A percentile compares a stretch with the other conserved stretches of the same genome.
Conservation (phyloP, 345 rosid genomes). For the Dipteronia sinensis region DNA sequence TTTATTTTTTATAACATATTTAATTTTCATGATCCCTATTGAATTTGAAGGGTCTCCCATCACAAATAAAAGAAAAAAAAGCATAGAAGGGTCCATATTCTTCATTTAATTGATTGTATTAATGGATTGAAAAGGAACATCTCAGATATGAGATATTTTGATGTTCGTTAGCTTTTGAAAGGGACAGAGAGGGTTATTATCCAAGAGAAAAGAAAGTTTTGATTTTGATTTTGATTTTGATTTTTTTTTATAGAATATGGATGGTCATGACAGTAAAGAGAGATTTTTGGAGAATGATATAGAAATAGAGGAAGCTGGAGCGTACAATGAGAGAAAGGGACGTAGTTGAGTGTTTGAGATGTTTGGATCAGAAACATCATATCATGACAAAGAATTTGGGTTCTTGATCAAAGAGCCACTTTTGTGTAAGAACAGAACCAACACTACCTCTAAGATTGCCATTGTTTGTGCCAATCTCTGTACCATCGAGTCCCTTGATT, state of each 20-base stretch:
- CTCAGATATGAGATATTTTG: too few species aligned
- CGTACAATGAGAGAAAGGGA: constrained; percentile 1
- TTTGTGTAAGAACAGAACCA: constrained; percentile 51
- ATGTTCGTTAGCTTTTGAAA: too few species aligned
- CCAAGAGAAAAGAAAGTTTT: too few species aligned
- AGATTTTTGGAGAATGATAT: constrained; percentile 1
- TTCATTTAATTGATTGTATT: background rate
- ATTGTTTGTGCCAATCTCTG: constrained; percentile 85
- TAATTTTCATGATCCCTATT: background rate
- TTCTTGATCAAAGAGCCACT: constrained; percentile 46
- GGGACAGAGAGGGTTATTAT: too few species aligned
- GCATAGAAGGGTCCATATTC: background rate
- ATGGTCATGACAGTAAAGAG: background rate
- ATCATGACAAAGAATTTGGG: background rate
- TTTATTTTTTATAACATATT: background rate
- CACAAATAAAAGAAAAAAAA: background rate
- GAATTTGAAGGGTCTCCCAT: background rate
- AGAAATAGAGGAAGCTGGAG: constrained; percentile 19
- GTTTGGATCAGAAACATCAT: background rate
- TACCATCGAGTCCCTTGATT: constrained; percentile 92
- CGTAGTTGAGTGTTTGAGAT: background rate
- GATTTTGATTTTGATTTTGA: too few species aligned
- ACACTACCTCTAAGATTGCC: constrained; percentile 85
- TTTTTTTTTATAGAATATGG: constrained; percentile 3
- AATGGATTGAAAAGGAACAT: background rate